Base-by-base conservation (phyloP, 2,329 filamentous ascomycete species). In the Penicillium sp. region DNA sequence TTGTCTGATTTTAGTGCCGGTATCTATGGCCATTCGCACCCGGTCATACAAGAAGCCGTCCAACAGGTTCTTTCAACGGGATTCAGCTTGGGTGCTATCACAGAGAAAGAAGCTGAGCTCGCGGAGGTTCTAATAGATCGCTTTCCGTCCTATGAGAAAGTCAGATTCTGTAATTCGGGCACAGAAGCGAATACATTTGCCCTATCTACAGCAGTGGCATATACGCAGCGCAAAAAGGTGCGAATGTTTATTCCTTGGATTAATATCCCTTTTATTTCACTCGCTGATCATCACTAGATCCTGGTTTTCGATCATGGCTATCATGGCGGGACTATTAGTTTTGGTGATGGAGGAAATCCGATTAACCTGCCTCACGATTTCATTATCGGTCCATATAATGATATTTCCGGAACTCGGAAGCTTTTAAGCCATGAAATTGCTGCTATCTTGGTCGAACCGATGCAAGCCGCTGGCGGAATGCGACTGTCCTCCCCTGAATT, bases 111-210 rank as follows among this genome's bases (percentile, higher is more conserved):
- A 66, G 69, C 73, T 7, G 58, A 73, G 13, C 72, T 84, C 18
- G 85, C 84, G 0, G 60, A 68, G 8, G 63, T 77, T n/a, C 64
- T 87, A n/a, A 80, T 77, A 50, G 60, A 69, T 8, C 75, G 84
- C 3, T 86, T 88, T 58, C 61, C 58, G 2, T 57, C 67, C 0
- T 69, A 87, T 4, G 82, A 84, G 6, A 74, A 77, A 10, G 69
- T 87, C 3, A 76, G 85, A 1, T 87, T 88, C 66, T 78, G 81
- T 34, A 88, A 87, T 66, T 85, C 83, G 0, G 85, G 85, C 2
- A 88, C 85, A 0, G 85, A 88, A 65, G 84, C 84, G 4, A 87
- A 84, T 44, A 73, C 83, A 4, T 80, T 84, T 62, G 84, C 84
- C 2, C 63, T 88, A 1, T 79, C 78, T 3, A 78, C 75, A 1